A percentile compares a stretch with the other conserved stretches of the same genome.
Evolutionary conservation across 169 alveolate species (phyloP).

Genomic region (Plasmodium fragile): DNA sequence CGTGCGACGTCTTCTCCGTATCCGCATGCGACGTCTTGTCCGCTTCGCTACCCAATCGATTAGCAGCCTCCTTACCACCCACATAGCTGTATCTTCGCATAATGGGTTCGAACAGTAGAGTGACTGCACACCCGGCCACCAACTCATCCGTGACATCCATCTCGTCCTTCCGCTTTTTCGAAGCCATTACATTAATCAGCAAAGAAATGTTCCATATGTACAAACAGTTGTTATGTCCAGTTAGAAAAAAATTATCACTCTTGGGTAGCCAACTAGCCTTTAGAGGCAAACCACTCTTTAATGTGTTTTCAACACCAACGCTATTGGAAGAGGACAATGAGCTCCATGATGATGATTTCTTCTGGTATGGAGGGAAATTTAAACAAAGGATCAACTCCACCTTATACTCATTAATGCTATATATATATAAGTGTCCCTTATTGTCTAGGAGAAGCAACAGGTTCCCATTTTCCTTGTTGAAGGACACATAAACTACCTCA

Average conservation of each 20-base stretch:
- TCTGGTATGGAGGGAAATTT: conserved; percentile 58
- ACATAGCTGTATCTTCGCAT: conserved; percentile 27
- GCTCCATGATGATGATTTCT: not conserved
- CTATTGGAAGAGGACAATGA: not conserved
- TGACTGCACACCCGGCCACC: conserved; percentile 38
- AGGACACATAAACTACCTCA: conserved; percentile 55
- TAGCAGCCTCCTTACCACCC: not conserved
- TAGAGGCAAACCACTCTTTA: conserved; percentile 35
- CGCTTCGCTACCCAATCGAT: not conserved
- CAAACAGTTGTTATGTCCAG: conserved; percentile 71
- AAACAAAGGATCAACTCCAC: conserved; percentile 31
- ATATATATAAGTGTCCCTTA: conserved; percentile 69
- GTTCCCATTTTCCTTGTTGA: conserved; percentile 67
- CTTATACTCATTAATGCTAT: conserved; percentile 61
- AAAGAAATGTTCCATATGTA: conserved; percentile 52
- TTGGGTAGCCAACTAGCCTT: conserved; percentile 76
- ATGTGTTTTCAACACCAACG: not conserved
- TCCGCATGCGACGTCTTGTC: not conserved
- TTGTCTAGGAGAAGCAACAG: conserved; percentile 36
- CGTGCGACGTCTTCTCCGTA: not conserved
- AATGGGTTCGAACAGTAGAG: conserved; percentile 22
- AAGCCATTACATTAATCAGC: conserved; percentile 24
- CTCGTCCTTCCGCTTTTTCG: conserved; percentile 24
- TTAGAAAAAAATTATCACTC: conserved; percentile 48
- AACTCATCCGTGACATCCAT: conserved; percentile 35